Conservation (phyloP, 768 basidiomycete genomes). For the Lepiota venenata region DNA sequence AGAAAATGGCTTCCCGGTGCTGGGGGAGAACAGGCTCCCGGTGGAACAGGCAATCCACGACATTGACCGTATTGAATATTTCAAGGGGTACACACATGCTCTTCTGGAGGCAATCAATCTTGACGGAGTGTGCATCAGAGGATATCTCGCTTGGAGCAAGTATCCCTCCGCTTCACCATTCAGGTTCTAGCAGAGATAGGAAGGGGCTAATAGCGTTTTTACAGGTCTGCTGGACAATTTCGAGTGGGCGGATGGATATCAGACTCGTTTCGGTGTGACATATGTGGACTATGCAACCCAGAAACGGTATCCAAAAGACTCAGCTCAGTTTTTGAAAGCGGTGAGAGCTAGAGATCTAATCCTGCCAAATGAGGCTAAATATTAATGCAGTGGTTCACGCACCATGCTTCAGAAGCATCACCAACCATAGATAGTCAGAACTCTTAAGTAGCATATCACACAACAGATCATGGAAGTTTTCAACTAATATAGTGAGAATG, state of each 20-base stretch:
- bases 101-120: conserved; percentile 50
- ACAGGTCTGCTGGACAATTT: conserved; percentile 66
- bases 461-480: too few species aligned
- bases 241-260: conserved; percentile 71
- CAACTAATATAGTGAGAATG: too few species aligned
- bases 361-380: too few species aligned
- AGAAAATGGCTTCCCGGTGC: conserved; percentile 68
- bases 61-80: conserved; percentile 60
- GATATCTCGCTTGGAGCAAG: conserved; percentile 69
- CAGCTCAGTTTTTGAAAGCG: conserved; percentile 35
- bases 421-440: too few species aligned
- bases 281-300: conserved; percentile 67
- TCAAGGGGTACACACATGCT: conserved; percentile 48
- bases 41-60: conserved; percentile 51
- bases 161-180: conserved; percentile 7
- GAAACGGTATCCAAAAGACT: conserved; percentile 56
- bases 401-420: too few species aligned
- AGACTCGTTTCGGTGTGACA: conserved; percentile 64
- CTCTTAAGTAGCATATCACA: too few species aligned
- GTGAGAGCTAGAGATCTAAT: conserved; percentile 14
- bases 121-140: conserved; percentile 55
- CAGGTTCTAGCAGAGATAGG: background rate
- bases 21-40: conserved; percentile 47
- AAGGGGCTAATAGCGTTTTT: background rate
- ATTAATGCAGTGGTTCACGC: too few species aligned